These are phyloP conservation scores for Pythium apleroticum DNA, from an alignment of 352 stramenopile genomes.

Conservation along the genomic window DNA sequence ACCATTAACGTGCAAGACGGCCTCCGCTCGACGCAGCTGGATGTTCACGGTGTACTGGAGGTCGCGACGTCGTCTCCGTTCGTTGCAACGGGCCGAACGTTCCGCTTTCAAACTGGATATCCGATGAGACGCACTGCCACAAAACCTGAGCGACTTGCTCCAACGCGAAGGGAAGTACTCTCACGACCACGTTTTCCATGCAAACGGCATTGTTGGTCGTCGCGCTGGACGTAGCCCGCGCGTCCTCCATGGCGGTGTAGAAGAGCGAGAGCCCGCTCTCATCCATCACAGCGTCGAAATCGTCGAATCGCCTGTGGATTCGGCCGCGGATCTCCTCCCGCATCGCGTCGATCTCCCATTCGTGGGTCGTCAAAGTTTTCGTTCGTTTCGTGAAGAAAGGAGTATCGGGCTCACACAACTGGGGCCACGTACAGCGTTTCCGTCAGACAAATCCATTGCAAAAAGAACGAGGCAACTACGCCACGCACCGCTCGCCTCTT, in stretches of 20 bases:
- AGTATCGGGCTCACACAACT: not conserved
- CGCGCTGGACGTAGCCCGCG: not conserved
- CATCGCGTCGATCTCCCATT: not conserved
- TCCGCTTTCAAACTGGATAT: not conserved
- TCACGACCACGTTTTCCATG: not conserved
- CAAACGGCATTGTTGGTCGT: not conserved
- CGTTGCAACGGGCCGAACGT: not conserved
- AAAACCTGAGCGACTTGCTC: not conserved
- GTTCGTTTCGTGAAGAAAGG: not conserved
- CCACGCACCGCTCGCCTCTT: slow-evolving; percentile 33
- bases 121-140: not conserved
- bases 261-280: not conserved
- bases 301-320: not conserved
- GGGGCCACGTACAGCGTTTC: too few species aligned
- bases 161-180: slow-evolving; percentile 1
- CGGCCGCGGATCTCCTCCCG: not conserved
- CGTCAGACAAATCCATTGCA: too few species aligned
- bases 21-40: slow-evolving; percentile 1
- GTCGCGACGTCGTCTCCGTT: not conserved
- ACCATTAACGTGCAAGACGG: not conserved
- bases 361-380: not conserved
- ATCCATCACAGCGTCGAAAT: not conserved
- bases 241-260: not conserved
- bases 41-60: not conserved
- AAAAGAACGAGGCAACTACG: too few species aligned